Evolutionary conservation across 2,329 filamentous ascomycete genomes (phyloP).

Genomic region (Botrytis cinerea): DNA sequence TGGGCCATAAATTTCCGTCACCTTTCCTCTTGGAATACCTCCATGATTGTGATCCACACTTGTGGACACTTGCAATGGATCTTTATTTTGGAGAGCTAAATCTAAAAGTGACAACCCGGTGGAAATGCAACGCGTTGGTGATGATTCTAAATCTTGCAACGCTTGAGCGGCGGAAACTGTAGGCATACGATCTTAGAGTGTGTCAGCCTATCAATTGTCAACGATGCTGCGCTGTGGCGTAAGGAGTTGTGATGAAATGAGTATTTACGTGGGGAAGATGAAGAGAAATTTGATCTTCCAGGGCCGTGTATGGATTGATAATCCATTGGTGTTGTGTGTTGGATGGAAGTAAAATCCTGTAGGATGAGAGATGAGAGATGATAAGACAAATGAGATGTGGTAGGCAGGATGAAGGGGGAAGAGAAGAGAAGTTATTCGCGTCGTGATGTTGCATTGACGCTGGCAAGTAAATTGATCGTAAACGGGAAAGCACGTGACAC

Average conservation of each 20-base stretch:
- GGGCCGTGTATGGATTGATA: slow-evolving; percentile 61
- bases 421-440: background rate
- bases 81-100: slow-evolving; percentile 45
- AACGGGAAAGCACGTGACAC: background rate
- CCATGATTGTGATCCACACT: slow-evolving; percentile 41
- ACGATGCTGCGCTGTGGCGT: background rate
- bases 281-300: slow-evolving; percentile 60
- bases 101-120: slow-evolving; percentile 60
- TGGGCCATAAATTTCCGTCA: slow-evolving; percentile 87
- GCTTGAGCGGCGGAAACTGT: slow-evolving; percentile 76
- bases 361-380: background rate
- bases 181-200: slow-evolving; percentile 66
- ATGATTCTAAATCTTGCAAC: slow-evolving; percentile 58
- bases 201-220: slow-evolving; percentile 21
- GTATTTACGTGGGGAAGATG: slow-evolving; percentile 36
- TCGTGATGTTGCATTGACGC: background rate
- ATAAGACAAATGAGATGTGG: background rate
- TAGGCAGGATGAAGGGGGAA: too few relatives aligned
- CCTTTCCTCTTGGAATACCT: slow-evolving; percentile 72
- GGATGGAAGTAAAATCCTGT: slow-evolving; percentile 3
- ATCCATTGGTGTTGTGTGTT: slow-evolving; percentile 49
- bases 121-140: slow-evolving; percentile 53
- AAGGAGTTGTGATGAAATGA: background rate
- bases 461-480: background rate
- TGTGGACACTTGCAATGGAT: slow-evolving; percentile 17